Evolutionary conservation across 306 rosid species (phyloP).

Genomic region (Medicago ruthenica): DNA sequence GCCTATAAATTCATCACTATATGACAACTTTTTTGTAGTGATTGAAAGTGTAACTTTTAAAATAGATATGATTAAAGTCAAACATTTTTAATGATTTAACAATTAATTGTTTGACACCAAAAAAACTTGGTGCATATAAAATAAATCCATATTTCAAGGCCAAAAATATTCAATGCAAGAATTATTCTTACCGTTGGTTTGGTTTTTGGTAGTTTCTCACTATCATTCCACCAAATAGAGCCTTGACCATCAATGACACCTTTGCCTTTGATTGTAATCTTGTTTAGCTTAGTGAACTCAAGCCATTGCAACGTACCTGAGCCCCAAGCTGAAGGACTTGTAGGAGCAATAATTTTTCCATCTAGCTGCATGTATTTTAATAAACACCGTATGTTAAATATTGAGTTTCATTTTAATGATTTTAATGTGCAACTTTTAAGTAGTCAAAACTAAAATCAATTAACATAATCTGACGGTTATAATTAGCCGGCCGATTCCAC

Average conservation of each 20-base stretch:
- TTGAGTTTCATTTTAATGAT: background rate
- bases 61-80: no score
- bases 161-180: no score
- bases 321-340: conserved; percentile 63
- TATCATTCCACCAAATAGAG: conserved; percentile 72
- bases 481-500: no score
- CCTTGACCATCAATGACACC: conserved; percentile 87
- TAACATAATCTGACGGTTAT: no score
- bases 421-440: no score
- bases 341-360: conserved; percentile 77
- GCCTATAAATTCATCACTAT: no score
- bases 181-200: conserved; percentile 65
- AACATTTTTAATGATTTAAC: no score
- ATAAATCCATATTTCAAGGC: no score
- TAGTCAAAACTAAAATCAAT: no score
- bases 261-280: conserved; percentile 66
- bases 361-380: conserved; percentile 56
- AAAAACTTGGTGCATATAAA: no score
- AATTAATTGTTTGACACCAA: background rate
- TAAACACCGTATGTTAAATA: background rate
- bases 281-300: conserved; percentile 62
- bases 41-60: no score
- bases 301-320: conserved; percentile 76
- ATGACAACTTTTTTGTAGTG: no score
- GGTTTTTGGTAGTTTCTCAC: conserved; percentile 52